Percentiles rank a stretch among this genome's conserved stretches.
phyloP scores from a whole-genome alignment of 441 rosid genomes.

The Adansonia madagascariensis region DNA sequence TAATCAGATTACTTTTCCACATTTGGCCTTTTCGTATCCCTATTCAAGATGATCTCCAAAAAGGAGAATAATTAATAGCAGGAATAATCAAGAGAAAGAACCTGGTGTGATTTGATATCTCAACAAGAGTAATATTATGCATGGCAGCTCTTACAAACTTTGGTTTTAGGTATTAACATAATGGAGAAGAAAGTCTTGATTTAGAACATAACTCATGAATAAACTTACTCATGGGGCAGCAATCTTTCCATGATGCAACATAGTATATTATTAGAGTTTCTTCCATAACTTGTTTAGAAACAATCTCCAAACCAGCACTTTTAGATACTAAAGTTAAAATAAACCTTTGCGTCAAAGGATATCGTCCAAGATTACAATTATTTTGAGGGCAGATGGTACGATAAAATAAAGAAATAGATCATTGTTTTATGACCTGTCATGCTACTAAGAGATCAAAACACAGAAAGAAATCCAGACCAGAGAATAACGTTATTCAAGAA shows the following conservation, averaged over 20 bases:
- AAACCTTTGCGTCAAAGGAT: neutral
- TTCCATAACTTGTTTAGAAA: neutral
- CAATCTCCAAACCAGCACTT: neutral
- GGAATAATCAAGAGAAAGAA: neutral
- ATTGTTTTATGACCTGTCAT: constrained; percentile 2
- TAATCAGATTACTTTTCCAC: neutral
- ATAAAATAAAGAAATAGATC: neutral
- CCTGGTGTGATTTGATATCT: neutral
- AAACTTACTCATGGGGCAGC: neutral
- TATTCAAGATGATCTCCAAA: neutral
- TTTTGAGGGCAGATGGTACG: neutral
- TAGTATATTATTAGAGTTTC: neutral
- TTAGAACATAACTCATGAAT: neutral
- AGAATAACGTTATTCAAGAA: constrained; percentile 6
- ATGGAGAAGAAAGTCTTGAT: neutral
- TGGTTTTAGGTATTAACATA: constrained; percentile 9
- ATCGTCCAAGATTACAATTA: neutral
- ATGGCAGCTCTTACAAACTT: neutral
- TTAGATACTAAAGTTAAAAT: neutral
- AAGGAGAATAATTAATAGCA: neutral
- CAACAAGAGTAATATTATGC: neutral
- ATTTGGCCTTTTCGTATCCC: neutral
- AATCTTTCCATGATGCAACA: neutral
- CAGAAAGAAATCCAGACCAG: constrained; percentile 12
- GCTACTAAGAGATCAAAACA: constrained; percentile 13